Evolutionary conservation across 305 asterid species (phyloP).

Genomic region (Salvia sclarea): DNA sequence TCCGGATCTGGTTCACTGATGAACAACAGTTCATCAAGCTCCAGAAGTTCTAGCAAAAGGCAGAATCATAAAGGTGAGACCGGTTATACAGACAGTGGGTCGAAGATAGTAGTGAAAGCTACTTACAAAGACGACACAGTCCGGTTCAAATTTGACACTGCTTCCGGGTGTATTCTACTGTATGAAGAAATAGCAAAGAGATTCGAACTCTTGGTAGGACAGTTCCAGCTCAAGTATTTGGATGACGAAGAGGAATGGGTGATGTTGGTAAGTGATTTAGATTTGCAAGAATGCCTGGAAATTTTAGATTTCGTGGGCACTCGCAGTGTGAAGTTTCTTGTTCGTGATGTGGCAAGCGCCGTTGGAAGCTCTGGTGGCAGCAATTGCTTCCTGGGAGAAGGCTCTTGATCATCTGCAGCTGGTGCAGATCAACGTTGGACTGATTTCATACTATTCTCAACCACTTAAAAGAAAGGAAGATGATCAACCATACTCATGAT

Average conservation of each 20-base stretch:
- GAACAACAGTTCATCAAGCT: slow-evolving; percentile 48
- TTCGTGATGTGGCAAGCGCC: slow-evolving; percentile 40
- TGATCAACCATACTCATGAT: not conserved
- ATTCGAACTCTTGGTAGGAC: slow-evolving; percentile 49
- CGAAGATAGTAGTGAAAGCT: slow-evolving; percentile 49
- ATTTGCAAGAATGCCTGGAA: slow-evolving; percentile 54
- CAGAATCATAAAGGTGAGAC: slow-evolving; percentile 26
- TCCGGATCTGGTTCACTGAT: slow-evolving; percentile 44
- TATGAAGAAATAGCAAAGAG: slow-evolving; percentile 56
- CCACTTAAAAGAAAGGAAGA: not conserved
- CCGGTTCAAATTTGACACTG: slow-evolving; percentile 48
- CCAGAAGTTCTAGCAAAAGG: slow-evolving; percentile 35
- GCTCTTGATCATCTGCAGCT: slow-evolving; percentile 28
- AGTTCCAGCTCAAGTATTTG: slow-evolving; percentile 58
- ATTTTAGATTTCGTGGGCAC: slow-evolving; percentile 43
- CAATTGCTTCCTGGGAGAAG: slow-evolving; percentile 44
- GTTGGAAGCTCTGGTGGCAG: slow-evolving; percentile 56
- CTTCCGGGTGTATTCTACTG: slow-evolving; percentile 41
- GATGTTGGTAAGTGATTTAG: slow-evolving; percentile 60
- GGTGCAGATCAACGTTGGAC: slow-evolving; percentile 4
- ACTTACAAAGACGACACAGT: slow-evolving; percentile 50
- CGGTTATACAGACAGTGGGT: slow-evolving; percentile 36
- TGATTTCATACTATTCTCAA: not conserved
- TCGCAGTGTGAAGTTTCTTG: slow-evolving; percentile 44
- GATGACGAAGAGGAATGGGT: slow-evolving; percentile 78